A percentile compares a stretch with the other conserved stretches of the same genome.
These are phyloP conservation scores for Isatis lusitanica DNA, from an alignment of 441 rosid species.

Conservation along the genomic window DNA sequence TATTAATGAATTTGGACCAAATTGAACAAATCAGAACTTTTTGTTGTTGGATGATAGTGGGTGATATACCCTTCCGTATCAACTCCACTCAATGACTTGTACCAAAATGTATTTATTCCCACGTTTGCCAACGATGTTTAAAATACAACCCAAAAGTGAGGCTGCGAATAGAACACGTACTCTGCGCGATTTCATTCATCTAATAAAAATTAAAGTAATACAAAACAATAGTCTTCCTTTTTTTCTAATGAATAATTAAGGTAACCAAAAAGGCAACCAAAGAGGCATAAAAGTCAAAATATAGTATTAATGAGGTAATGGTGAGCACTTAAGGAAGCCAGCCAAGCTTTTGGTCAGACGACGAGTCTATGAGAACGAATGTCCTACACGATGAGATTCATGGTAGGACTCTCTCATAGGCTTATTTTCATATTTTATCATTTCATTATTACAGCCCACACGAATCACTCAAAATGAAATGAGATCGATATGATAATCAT, in stretches of 20 bases:
- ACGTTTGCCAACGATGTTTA: slow-evolving; percentile 12
- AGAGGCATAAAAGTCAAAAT: slow-evolving; percentile 1
- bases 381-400: slow-evolving; percentile 29
- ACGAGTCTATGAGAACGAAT: slow-evolving; percentile 13
- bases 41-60: background rate
- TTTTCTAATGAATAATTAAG: background rate
- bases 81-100: slow-evolving; percentile 18
- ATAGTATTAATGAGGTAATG: slow-evolving; percentile 16
- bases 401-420: slow-evolving; percentile 6
- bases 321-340: slow-evolving; percentile 34
- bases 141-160: background rate
- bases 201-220: background rate
- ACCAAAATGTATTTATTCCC: background rate
- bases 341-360: slow-evolving; percentile 18
- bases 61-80: background rate
- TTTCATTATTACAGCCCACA: slow-evolving; percentile 15
- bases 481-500: background rate
- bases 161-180: slow-evolving; percentile 35
- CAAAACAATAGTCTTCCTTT: background rate
- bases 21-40: slow-evolving; percentile 12
- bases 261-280: slow-evolving; percentile 14
- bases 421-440: slow-evolving; percentile 9
- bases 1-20: background rate
- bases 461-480: background rate
- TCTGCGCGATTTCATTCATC: slow-evolving; percentile 5